Conservation (phyloP, 1,284 basidiomycete species). For the Peniophora sp. region DNA sequence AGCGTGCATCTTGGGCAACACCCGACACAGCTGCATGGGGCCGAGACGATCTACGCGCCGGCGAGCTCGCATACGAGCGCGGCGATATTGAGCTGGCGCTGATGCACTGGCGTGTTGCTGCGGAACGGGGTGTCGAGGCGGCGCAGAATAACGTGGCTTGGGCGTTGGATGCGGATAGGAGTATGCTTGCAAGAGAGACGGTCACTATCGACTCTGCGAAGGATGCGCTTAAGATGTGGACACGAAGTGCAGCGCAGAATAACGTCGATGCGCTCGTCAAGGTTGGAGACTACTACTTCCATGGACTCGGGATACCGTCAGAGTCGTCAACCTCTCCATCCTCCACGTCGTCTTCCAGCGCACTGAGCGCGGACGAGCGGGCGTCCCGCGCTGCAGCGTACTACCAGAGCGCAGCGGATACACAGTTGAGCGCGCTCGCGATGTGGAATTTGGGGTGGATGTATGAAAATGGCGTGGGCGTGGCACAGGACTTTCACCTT, state of each 20-base stretch:
- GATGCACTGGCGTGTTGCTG: slow-evolving; percentile 91
- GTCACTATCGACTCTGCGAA: slow-evolving; percentile 75
- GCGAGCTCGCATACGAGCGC: slow-evolving; percentile 72
- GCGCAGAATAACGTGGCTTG: slow-evolving; percentile 97
- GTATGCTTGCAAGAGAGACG: slow-evolving; percentile 55
- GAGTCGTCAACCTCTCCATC: too few species aligned
- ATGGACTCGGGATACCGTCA: slow-evolving; percentile 65
- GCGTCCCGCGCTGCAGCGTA: slow-evolving; percentile 81
- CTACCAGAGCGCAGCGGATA: slow-evolving; percentile 91
- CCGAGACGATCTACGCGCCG: slow-evolving; percentile 77
- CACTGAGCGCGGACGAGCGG: slow-evolving; percentile 33
- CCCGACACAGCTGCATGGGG: slow-evolving; percentile 18
- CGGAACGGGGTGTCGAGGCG: slow-evolving; percentile 86
- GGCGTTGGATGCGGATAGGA: slow-evolving; percentile 80
- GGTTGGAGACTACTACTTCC: slow-evolving; percentile 94
- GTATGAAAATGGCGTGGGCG: slow-evolving; percentile 95
- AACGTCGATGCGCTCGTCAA: slow-evolving; percentile 96
- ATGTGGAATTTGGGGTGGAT: slow-evolving; percentile 99
- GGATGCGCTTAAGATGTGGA: slow-evolving; percentile 88
- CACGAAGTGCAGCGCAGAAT: slow-evolving; percentile 85
- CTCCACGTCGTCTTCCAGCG: too few species aligned
- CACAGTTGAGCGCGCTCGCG: slow-evolving; percentile 84
- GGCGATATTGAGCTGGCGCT: slow-evolving; percentile 72
- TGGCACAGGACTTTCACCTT: slow-evolving; percentile 91
- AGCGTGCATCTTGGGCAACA: slow-evolving; percentile 72